Evolutionary conservation across 202 grass and related monocot species (phyloP).

Genomic region (Hordeum pubiflorum): DNA sequence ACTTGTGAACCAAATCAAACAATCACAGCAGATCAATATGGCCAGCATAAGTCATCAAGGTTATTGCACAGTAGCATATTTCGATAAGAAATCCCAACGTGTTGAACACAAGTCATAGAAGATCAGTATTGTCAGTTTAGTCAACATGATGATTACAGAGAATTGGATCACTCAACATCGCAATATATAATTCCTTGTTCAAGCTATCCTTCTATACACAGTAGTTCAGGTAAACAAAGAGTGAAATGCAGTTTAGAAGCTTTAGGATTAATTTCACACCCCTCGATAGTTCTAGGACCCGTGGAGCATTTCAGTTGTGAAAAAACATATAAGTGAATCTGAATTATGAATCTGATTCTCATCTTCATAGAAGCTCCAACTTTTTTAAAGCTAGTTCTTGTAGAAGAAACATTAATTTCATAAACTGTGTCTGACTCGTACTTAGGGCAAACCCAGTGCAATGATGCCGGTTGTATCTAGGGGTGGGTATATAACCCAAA

Average conservation of each 20-base stretch:
- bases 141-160: not conserved
- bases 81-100: not conserved
- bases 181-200: not conserved
- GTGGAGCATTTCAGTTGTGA: not conserved
- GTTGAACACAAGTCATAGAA: not conserved
- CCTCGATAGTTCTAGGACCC: too few relatives aligned
- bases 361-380: not conserved
- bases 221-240: not conserved
- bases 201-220: not conserved
- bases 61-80: not conserved
- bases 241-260: too few relatives aligned
- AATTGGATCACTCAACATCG: not conserved
- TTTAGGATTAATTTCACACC: too few relatives aligned
- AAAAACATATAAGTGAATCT: slow-evolving; percentile 1
- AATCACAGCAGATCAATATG: not conserved
- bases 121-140: too few relatives aligned
- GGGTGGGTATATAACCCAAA: too few relatives aligned
- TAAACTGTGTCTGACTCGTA: not conserved
- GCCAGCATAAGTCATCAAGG: not conserved
- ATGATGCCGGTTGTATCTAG: not conserved
- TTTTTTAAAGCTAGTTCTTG: not conserved
- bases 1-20: not conserved
- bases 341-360: not conserved
- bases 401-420: not conserved
- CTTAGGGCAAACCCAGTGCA: not conserved